Percentiles rank a stretch among this genome's conserved stretches.
These are phyloP conservation scores for Brasenia schreberi DNA, from an alignment of 164 flowering plant genomes.

Conservation along the genomic window DNA sequence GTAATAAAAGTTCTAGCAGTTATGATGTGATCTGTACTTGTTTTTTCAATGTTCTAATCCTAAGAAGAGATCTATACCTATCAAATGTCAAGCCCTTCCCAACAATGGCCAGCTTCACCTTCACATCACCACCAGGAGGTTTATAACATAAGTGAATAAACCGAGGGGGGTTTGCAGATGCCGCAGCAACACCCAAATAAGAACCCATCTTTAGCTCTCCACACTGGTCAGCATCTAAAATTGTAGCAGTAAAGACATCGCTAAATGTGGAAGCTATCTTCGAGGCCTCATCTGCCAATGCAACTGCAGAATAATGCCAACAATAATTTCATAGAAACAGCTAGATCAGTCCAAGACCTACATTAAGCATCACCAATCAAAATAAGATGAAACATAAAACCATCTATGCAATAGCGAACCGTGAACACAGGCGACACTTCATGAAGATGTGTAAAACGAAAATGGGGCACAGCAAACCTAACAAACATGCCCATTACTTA, in stretches of 20 bases:
- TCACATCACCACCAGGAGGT: slow-evolving; percentile 62
- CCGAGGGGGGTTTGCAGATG: slow-evolving; percentile 84
- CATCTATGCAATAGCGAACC: no score
- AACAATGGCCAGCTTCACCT: slow-evolving; percentile 65
- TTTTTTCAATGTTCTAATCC: not conserved
- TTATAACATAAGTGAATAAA: slow-evolving; percentile 86
- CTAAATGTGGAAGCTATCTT: slow-evolving; percentile 62
- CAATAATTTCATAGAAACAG: not conserved
- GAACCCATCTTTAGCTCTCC: slow-evolving; percentile 95
- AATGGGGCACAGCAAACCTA: no score
- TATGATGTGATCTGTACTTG: no score
- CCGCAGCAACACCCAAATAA: slow-evolving; percentile 92
- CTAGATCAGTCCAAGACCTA: not conserved
- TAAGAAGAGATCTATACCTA: slow-evolving; percentile 34
- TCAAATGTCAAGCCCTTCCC: slow-evolving; percentile 98
- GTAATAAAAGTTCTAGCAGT: no score
- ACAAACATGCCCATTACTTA: slow-evolving; percentile 10
- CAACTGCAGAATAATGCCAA: slow-evolving; percentile 29
- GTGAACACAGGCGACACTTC: no score
- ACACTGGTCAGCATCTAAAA: slow-evolving; percentile 73
- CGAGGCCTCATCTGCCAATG: slow-evolving; percentile 77
- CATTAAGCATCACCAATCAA: not conserved
- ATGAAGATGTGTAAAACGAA: no score
- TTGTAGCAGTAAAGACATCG: slow-evolving; percentile 77
- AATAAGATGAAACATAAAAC: no score